Evolutionary conservation across 257 asterid genomes (phyloP).

Genomic region (Primulina eburnea): DNA sequence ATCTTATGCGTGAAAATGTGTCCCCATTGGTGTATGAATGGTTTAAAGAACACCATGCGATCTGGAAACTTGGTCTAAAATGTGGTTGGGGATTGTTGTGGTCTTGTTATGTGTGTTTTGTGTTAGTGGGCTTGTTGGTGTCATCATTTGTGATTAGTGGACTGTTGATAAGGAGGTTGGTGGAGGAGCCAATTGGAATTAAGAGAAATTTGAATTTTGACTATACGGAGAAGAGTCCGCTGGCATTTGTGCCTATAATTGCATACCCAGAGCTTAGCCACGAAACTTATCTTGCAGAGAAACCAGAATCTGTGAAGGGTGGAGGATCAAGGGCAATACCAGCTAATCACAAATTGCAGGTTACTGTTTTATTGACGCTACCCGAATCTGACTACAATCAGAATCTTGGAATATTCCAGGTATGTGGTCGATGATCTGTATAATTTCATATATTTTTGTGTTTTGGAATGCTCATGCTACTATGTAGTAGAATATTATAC

Average conservation of each 20-base stretch:
- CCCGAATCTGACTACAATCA: constrained; percentile 89
- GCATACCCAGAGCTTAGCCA: constrained; percentile 33
- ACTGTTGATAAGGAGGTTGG: constrained; percentile 44
- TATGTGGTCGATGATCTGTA: constrained; percentile 19
- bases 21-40: constrained; percentile 43
- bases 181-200: constrained; percentile 76
- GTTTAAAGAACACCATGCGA: constrained; percentile 53
- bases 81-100: constrained; percentile 90
- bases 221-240: constrained; percentile 76
- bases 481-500: too few relatives aligned
- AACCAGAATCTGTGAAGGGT: constrained; percentile 32
- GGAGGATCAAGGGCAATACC: constrained; percentile 57
- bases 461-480: background rate
- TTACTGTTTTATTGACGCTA: constrained; percentile 53
- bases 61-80: constrained; percentile 67
- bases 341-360: constrained; percentile 67
- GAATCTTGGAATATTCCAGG: constrained; percentile 93
- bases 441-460: background rate
- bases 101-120: constrained; percentile 71
- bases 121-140: constrained; percentile 60
- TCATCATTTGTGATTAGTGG: constrained; percentile 71
- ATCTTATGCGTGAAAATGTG: constrained; percentile 30
- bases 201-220: constrained; percentile 68
- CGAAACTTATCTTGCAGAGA: constrained; percentile 39
- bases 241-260: constrained; percentile 63